Percentiles rank a stretch among this genome's conserved stretches.
Conservation (phyloP, 2,329 filamentous ascomycete species). For the Fusarium pseudocircinatum region DNA sequence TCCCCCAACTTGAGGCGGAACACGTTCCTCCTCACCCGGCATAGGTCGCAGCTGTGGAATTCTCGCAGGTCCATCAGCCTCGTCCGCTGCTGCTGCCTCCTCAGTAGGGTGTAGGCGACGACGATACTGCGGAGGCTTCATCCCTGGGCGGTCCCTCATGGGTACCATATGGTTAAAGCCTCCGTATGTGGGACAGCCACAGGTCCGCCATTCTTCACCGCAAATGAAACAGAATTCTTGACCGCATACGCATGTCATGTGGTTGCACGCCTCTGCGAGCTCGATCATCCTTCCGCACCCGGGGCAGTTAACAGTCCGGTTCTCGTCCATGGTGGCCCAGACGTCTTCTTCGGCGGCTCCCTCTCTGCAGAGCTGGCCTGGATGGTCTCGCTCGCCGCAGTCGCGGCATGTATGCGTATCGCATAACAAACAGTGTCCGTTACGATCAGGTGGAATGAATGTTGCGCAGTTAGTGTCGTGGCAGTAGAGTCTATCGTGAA, state of each 20-base stretch:
- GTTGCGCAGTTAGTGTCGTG: conserved; percentile 30
- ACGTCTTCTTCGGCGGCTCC: conserved; percentile 29
- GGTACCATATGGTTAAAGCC: conserved; percentile 11
- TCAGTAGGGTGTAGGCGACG: background rate
- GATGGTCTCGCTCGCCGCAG: conserved; percentile 19
- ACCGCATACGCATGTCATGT: conserved; percentile 54
- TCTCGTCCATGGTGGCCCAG: conserved; percentile 40
- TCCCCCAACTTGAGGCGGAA: background rate
- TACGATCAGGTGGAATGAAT: conserved; percentile 28
- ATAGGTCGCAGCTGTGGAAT: conserved; percentile 32
- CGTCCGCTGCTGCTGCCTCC: background rate
- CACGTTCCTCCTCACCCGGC: conserved; percentile 3
- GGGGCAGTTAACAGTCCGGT: conserved; percentile 37
- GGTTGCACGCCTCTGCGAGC: conserved; percentile 39
- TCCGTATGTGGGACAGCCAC: conserved; percentile 42
- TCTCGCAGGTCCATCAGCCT: background rate
- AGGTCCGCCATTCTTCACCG: conserved; percentile 53
- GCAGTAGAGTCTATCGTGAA: conserved; percentile 35
- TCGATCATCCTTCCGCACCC: conserved; percentile 34
- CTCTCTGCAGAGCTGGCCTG: conserved; percentile 8
- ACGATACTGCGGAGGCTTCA: conserved; percentile 31
- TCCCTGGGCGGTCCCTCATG: conserved; percentile 19
- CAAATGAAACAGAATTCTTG: conserved; percentile 62
- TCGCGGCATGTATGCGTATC: conserved; percentile 18
- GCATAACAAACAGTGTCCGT: conserved; percentile 20